phyloP scores from a whole-genome alignment of 495 filamentous ascomycete species.

The Podospora anserina region DNA sequence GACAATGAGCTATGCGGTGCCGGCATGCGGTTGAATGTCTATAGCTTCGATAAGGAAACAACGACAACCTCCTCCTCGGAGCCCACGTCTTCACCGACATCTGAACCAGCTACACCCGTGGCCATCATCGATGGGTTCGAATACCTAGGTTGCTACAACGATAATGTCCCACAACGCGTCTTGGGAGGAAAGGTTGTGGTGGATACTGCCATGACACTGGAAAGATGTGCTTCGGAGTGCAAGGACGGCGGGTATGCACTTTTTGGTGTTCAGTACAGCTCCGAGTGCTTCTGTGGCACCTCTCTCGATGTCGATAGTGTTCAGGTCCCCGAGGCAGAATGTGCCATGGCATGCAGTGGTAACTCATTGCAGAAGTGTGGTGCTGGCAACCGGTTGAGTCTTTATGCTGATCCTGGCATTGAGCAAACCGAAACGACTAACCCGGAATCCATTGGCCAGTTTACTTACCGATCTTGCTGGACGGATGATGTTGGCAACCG shows the following conservation, averaged over 20 bases:
- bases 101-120: conserved; percentile 23
- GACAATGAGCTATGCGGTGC: conserved; percentile 40
- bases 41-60: not conserved
- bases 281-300: conserved; percentile 67
- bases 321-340: conserved; percentile 51
- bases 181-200: conserved; percentile 54
- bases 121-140: conserved; percentile 49
- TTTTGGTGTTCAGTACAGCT: conserved; percentile 62
- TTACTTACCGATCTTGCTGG: conserved; percentile 5
- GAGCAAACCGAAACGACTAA: not conserved
- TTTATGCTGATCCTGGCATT: conserved; percentile 35
- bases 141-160: conserved; percentile 60
- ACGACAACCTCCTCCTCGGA: not conserved
- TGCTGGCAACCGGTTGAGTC: conserved; percentile 49
- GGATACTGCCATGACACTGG: conserved; percentile 53
- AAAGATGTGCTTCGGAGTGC: conserved; percentile 56
- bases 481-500: conserved; percentile 9
- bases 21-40: conserved; percentile 37
- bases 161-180: conserved; percentile 54
- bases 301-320: conserved; percentile 34
- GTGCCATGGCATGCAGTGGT: conserved; percentile 53
- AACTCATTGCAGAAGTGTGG: conserved; percentile 53
- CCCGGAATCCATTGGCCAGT: conserved; percentile 5
- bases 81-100: conserved; percentile 35
- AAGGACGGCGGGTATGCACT: conserved; percentile 49